Conservation (phyloP, 495 filamentous ascomycete genomes). For the Neurospora tetraspora region DNA sequence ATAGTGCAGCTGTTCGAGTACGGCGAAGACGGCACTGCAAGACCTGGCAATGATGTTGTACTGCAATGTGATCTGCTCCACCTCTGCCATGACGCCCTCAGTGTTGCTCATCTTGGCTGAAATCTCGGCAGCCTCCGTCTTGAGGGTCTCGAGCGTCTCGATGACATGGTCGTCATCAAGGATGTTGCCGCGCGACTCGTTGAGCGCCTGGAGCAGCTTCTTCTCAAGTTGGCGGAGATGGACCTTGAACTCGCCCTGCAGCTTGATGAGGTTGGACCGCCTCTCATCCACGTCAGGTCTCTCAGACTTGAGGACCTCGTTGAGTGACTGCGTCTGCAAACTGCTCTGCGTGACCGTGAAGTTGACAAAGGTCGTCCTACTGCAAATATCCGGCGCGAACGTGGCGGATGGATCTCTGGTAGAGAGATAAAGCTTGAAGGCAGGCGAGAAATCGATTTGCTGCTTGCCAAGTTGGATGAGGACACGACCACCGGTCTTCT, state of each 20-base stretch:
- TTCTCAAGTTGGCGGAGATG: slow-evolving; percentile 96
- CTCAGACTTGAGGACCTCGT: slow-evolving; percentile 93
- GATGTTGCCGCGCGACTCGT: slow-evolving; percentile 96
- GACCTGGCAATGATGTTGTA: slow-evolving; percentile 87
- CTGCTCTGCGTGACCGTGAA: slow-evolving; percentile 99
- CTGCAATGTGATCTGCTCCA: slow-evolving; percentile 85
- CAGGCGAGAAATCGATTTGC: slow-evolving; percentile 97
- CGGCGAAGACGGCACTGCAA: slow-evolving; percentile 93
- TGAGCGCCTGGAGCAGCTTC: slow-evolving; percentile 83
- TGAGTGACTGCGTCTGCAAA: slow-evolving; percentile 92
- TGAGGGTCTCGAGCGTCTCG: slow-evolving; percentile 93
- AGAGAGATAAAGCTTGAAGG: slow-evolving; percentile 91
- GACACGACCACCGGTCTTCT: slow-evolving; percentile 97
- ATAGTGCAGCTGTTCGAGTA: slow-evolving; percentile 93
- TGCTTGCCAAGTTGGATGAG: slow-evolving; percentile 97
- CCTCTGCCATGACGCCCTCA: slow-evolving; percentile 95
- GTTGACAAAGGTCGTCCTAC: slow-evolving; percentile 96
- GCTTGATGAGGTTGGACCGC: slow-evolving; percentile 90
- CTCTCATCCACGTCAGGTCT: slow-evolving; percentile 96
- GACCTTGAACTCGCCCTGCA: slow-evolving; percentile 97
- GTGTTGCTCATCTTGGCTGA: slow-evolving; percentile 92
- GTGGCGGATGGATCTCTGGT: slow-evolving; percentile 92
- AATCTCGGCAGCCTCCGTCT: slow-evolving; percentile 94
- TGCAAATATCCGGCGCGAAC: slow-evolving; percentile 97
- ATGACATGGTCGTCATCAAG: slow-evolving; percentile 97